Base-by-base conservation (phyloP, 495 filamentous ascomycete species). In the Cairneyella variabilis region DNA sequence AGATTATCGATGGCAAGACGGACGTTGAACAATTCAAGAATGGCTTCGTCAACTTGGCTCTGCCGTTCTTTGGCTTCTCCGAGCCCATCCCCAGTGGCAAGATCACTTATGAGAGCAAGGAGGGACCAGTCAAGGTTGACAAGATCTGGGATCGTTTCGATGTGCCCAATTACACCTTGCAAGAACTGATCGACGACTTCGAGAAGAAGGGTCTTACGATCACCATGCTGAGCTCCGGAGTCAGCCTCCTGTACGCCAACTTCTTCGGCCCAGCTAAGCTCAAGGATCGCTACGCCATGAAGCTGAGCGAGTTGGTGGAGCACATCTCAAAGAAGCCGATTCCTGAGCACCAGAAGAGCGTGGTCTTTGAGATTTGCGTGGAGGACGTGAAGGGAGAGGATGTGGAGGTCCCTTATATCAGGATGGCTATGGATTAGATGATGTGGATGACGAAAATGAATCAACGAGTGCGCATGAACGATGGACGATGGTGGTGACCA, bases 21-120 rank as follows among this genome's bases (percentile, higher is more conserved):
- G 88, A 97, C 58, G 86, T 97, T 59, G 92, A 96, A 69, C 88
- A 97, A 62, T 99, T 92, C 79, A 97, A 97, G 79, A 99, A 99
- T 69, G 95, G 95, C 21, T 99, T 99, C 66, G 73, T 97, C 67
- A 99, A 99, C 74, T 76, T 99, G 52, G 95, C 95, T 5, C 79
- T 99, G 42, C 93, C 93, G 7, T 97, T 97, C 79, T 91, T 97
- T 56, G 92, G 91, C 17, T 99, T 97, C 80, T 95, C 90, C 68
- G 93, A 99, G 70, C 93, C 93, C 10, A 89, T 99, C 60, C 79
- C 82, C 17, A 95, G 89, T 58, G 89, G 90, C 17, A 97, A 97
- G 75, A 89, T 90, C 59, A 89, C 81, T 63, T 99, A 97, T 69
- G 64, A 74, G 62, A 83, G 90, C 48, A 70, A 82, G 34, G 75